Percentiles rank a stretch among this genome's conserved stretches.
These are phyloP conservation scores for Exophiala spinifera DNA, from an alignment of 2,329 filamentous ascomycete genomes.

Conservation along the genomic window DNA sequence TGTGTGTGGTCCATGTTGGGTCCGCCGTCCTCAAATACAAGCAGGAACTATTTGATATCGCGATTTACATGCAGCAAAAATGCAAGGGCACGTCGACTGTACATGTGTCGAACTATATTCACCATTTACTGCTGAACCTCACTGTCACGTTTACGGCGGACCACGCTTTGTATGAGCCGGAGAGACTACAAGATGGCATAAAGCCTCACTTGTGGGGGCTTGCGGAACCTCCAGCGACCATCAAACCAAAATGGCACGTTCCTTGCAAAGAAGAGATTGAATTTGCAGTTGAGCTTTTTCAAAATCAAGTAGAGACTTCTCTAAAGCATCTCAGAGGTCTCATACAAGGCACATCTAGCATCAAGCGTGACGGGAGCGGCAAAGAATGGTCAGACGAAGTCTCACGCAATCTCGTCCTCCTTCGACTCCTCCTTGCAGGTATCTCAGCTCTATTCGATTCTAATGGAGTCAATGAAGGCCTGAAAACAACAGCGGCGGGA, in stretches of 20 bases:
- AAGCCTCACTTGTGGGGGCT: constrained; percentile 81
- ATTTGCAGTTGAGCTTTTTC: constrained; percentile 86
- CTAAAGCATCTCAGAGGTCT: constrained; percentile 71
- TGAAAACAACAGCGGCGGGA: constrained; percentile 40
- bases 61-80: constrained; percentile 92
- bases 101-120: constrained; percentile 95
- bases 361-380: constrained; percentile 89
- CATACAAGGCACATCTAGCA: constrained; percentile 74
- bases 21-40: constrained; percentile 85
- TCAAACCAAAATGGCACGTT: constrained; percentile 89
- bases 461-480: constrained; percentile 61
- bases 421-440: constrained; percentile 85
- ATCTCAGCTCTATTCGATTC: constrained; percentile 87
- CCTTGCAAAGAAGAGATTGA: constrained; percentile 75
- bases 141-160: constrained; percentile 93
- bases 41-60: constrained; percentile 83
- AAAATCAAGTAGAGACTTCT: constrained; percentile 75
- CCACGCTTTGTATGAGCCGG: constrained; percentile 80
- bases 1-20: constrained; percentile 96
- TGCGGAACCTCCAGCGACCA: constrained; percentile 62
- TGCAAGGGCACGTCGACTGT: constrained; percentile 92
- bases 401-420: constrained; percentile 79
- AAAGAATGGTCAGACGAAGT: constrained; percentile 99
- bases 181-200: constrained; percentile 66
- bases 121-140: constrained; percentile 90